Conservation (phyloP, 1,284 basidiomycete species). For the Wallemia ichthyophaga region DNA sequence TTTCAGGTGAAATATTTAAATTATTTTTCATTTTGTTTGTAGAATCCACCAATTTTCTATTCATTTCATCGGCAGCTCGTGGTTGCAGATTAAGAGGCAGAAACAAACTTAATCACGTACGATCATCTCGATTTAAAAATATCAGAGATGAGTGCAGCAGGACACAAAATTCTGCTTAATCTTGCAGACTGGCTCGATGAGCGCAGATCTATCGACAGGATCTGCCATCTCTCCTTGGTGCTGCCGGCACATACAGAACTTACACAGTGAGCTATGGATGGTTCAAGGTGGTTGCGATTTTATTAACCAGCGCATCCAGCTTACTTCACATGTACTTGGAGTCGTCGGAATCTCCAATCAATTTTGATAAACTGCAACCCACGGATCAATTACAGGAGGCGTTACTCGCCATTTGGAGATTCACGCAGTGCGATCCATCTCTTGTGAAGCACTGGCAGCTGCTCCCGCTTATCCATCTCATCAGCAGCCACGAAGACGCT, state of each 20-base stretch:
- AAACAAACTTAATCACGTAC: not conserved
- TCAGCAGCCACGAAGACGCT: not conserved
- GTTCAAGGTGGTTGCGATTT: not conserved
- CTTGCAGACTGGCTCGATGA: not conserved
- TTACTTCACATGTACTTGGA: not conserved
- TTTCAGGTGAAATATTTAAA: not conserved
- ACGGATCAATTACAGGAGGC: not conserved
- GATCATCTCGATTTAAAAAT: not conserved
- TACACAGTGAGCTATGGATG: not conserved
- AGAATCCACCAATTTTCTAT: not conserved
- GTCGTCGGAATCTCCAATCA: not conserved
- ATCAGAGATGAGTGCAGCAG: not conserved
- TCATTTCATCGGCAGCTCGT: not conserved
- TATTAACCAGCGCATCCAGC: not conserved
- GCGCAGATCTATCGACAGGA: not conserved
- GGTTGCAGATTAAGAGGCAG: not conserved
- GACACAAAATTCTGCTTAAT: not conserved
- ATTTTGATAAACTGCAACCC: not conserved
- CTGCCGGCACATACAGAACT: not conserved
- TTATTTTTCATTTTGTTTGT: not conserved
- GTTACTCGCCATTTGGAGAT: not conserved
- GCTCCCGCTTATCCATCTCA: not conserved
- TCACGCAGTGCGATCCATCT: not conserved
- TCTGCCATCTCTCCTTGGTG: not conserved
- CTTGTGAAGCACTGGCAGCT: not conserved